phyloP scores from a whole-genome alignment of 1,284 basidiomycete species.

The Fomitopsis schrenkii region DNA sequence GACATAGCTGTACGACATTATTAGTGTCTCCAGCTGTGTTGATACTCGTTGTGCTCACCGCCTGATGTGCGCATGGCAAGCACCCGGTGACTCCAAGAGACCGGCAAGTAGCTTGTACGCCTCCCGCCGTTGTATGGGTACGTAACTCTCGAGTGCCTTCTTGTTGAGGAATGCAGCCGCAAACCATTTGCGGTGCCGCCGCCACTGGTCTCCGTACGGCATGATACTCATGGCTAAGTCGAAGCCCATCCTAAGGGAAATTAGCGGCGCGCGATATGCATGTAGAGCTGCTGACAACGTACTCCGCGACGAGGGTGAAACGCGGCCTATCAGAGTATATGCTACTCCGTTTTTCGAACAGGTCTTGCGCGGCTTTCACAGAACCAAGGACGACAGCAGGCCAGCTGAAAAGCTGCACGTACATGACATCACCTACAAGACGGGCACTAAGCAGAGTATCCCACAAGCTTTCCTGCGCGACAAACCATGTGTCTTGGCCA shows the following conservation, averaged over 20 bases:
- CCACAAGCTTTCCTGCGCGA: not conserved
- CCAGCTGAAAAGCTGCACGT: constrained; percentile 27
- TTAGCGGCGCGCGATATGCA: not conserved
- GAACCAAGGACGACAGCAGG: constrained; percentile 7
- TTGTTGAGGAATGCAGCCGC: not conserved
- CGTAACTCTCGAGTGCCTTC: not conserved
- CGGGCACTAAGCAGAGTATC: not conserved
- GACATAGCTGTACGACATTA: constrained; percentile 12
- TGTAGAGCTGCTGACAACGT: not conserved
- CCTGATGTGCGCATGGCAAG: not conserved
- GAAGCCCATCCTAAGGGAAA: not conserved
- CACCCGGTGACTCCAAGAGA: not conserved
- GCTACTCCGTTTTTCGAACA: constrained; percentile 46
- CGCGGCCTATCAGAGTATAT: constrained; percentile 37
- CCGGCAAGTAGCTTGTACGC: not conserved
- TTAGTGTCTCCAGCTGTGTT: too few relatives aligned
- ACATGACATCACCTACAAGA: constrained; percentile 2
- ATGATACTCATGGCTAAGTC: not conserved
- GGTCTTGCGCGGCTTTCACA: constrained; percentile 43
- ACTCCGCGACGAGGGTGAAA: not conserved
- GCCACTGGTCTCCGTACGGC: constrained; percentile 1
- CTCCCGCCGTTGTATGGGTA: not conserved
- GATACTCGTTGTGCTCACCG: not conserved
- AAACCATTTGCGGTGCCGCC: not conserved
- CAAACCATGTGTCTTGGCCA: not conserved